Evolutionary conservation across 2,329 filamentous ascomycete genomes (phyloP), one percentile per base, ranked within the genome.

Genomic region (Monosporascus sp.): DNA sequence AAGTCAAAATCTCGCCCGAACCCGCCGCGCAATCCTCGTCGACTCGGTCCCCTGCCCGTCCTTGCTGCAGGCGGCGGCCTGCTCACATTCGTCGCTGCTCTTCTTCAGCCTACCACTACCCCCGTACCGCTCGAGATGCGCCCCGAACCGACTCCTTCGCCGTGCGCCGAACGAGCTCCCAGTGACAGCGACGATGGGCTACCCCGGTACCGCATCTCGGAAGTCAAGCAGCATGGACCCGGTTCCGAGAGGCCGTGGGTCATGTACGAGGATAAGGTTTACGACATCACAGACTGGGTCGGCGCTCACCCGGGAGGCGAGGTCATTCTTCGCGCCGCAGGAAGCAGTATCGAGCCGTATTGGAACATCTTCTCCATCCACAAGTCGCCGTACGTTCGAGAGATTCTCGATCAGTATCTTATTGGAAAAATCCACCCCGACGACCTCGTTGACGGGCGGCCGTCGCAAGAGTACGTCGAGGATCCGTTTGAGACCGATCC

Each of bases 351-450:
- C 49, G 85, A 88, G 50, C 78, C 80, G 0, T 88, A 87, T 68
- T 88, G 85, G 85, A 74, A 86, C 55, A 86, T 88, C 51, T 88
- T 88, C 64, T 75, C 78, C 47, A 87, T 88, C 54, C 85, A 88
- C 71, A 84, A 87, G 65, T 76, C 78, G 18, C 74, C 81, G 43
- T 81, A 88, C 55, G 83, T 88, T 6, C 77, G 78, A 55, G 81
- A 86, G 49, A 85, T 88, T 41, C 72, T 88, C 0, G 75, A 81
- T n/a, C 77, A 83, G 59, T 88, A 84, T 62, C 71, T 79, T 26
- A 83, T 88, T 47, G 85, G 85, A 28, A 78, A 77, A 47, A 75
- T 88, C 3, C 78, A 87, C 57, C 68, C 70, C 1, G 73, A 70
- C 9, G 85, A 88, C 61, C 74, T 88, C 2, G 69, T 79, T n/a